These are phyloP conservation scores for Saccharomycopsis guyanensis DNA, from an alignment of 805 yeast species.

Conservation along the genomic window DNA sequence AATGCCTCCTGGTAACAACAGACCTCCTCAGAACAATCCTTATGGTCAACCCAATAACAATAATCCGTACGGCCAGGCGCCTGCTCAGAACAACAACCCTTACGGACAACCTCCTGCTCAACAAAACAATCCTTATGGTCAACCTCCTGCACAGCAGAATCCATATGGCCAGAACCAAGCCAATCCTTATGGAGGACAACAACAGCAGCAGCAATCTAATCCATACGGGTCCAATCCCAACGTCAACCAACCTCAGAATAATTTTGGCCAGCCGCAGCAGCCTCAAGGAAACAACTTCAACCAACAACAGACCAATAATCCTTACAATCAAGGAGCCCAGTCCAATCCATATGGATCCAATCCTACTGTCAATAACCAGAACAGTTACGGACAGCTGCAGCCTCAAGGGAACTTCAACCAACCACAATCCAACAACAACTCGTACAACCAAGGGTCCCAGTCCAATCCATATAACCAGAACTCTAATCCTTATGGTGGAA, in stretches of 20 bases:
- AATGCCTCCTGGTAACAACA: constrained; percentile 2
- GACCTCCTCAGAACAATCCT: neutral
- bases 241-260: neutral
- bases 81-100: constrained; percentile 1
- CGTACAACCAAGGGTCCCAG: neutral
- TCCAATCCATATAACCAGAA: neutral
- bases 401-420: neutral
- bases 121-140: constrained; percentile 1
- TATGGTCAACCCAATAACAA: neutral
- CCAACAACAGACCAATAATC: neutral
- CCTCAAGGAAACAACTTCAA: neutral
- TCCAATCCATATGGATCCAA: neutral
- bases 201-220: neutral
- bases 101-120: constrained; percentile 6
- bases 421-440: neutral
- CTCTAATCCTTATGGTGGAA: neutral
- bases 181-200: neutral
- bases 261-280: neutral
- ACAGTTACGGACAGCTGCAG: neutral
- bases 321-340: neutral
- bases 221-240: neutral
- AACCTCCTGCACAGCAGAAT: neutral
- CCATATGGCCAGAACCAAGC: neutral
- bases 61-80: too few relatives aligned
- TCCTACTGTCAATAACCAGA: neutral